Conservation (phyloP, 768 basidiomycete species). For the Boletus vermiculosoides region DNA sequence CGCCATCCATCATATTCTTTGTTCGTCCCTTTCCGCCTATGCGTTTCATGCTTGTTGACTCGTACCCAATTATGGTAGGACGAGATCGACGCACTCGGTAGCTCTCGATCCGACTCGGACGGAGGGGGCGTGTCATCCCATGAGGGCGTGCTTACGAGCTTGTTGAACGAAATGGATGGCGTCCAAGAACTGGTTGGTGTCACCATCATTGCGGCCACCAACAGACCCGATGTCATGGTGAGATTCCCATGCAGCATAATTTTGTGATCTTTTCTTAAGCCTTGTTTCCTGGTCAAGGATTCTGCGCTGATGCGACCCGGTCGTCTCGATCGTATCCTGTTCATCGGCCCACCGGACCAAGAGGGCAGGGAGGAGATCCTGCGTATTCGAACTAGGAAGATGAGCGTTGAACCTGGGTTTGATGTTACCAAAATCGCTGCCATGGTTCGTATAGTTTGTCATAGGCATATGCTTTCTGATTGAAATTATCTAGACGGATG, state of each 20-base stretch:
- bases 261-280: background rate
- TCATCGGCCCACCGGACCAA: constrained; percentile 89
- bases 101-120: constrained; percentile 61
- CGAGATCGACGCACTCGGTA: constrained; percentile 93
- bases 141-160: constrained; percentile 88
- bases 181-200: constrained; percentile 93
- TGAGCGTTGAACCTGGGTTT: constrained; percentile 75
- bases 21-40: constrained; percentile 44
- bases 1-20: constrained; percentile 96
- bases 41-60: background rate
- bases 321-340: constrained; percentile 89
- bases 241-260: constrained; percentile 31
- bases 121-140: constrained; percentile 57
- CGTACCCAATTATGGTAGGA: constrained; percentile 55
- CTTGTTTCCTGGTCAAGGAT: constrained; percentile 53
- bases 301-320: constrained; percentile 94
- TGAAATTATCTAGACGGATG: constrained; percentile 63
- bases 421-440: constrained; percentile 65
- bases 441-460: constrained; percentile 45
- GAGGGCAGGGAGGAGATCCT: constrained; percentile 82
- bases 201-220: constrained; percentile 95
- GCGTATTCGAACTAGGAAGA: constrained; percentile 67
- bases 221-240: constrained; percentile 89
- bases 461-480: constrained; percentile 5
- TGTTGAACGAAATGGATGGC: constrained; percentile 98